Conservation (phyloP, 768 basidiomycete genomes). For the Lanmaoa rubissima region DNA sequence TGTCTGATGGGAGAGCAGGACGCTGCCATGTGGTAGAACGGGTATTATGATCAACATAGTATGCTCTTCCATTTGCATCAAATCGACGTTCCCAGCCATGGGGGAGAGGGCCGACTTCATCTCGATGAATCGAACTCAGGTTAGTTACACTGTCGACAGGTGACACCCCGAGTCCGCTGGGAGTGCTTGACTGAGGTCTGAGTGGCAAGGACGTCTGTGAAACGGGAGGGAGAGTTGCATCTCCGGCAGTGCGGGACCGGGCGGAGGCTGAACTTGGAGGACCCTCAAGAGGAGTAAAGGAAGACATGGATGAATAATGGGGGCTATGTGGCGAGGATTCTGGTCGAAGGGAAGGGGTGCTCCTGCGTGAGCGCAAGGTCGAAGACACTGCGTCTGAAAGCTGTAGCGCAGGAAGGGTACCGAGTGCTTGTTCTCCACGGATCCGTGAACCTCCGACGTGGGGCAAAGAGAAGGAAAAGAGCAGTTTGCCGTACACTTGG, state of each 20-base stretch:
- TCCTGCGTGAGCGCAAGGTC: conserved; percentile 18
- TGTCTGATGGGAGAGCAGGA: conserved; percentile 31
- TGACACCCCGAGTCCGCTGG: conserved; percentile 5
- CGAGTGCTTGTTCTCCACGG: conserved; percentile 16
- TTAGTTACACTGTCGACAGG: conserved; percentile 1
- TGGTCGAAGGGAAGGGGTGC: conserved; percentile 23
- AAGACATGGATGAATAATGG: conserved; percentile 18
- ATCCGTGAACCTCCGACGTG: conserved; percentile 22
- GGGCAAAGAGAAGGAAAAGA: conserved; percentile 57
- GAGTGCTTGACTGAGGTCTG: conserved; percentile 13
- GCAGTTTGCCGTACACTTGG: conserved; percentile 79
- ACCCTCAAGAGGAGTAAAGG: conserved; percentile 13
- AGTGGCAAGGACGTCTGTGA: conserved; percentile 11
- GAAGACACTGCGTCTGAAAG: conserved; percentile 14
- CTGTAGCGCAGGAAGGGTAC: conserved; percentile 14
- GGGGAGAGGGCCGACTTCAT: conserved; percentile 64
- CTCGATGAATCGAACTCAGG: conserved; percentile 40
- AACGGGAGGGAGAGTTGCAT: conserved; percentile 6
- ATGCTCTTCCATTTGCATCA: conserved; percentile 63
- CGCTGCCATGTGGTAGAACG: conserved; percentile 81
- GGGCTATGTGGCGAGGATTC: conserved; percentile 19
- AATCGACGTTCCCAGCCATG: conserved; percentile 81
- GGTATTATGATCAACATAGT: conserved; percentile 87
- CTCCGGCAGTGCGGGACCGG: conserved; percentile 19
- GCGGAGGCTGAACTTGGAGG: conserved; percentile 6